These are phyloP conservation scores for Chrysanthemum lavandulifolium DNA, from an alignment of 129 eudicot genomes.

Conservation along the genomic window DNA sequence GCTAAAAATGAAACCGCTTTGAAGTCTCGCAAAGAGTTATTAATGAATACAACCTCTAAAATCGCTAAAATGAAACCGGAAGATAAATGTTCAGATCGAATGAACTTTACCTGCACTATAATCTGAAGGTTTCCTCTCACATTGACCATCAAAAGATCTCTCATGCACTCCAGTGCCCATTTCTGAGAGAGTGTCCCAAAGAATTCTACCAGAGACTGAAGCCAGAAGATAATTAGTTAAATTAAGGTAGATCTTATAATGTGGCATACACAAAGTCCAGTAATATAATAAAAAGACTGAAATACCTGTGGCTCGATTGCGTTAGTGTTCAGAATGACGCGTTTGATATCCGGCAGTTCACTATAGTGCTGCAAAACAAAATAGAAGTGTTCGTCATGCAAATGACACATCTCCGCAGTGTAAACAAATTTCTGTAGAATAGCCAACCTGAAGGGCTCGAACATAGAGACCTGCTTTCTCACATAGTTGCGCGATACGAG, in stretches of 20 bases:
- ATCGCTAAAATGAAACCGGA: too few species aligned
- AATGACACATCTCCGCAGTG: background rate
- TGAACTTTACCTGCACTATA: conserved; percentile 15
- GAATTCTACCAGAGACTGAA: conserved; percentile 20
- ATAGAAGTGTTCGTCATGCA: background rate
- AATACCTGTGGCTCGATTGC: conserved; percentile 96
- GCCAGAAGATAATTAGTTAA: background rate
- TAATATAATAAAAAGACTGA: background rate
- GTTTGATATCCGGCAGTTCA: conserved; percentile 83
- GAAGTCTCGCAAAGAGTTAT: background rate
- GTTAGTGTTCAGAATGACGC: conserved; percentile 91
- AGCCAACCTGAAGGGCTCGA: background rate
- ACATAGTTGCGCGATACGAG: background rate
- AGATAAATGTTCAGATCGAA: background rate
- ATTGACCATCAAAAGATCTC: conserved; percentile 12
- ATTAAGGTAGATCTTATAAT: background rate
- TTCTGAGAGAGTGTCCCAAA: conserved; percentile 13
- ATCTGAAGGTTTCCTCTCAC: conserved; percentile 24
- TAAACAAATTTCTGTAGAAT: background rate
- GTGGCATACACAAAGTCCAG: background rate
- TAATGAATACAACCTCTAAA: background rate
- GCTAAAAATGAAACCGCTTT: too few species aligned
- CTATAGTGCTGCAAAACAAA: conserved; percentile 65
- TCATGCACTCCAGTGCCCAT: conserved; percentile 21
- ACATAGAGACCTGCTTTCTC: background rate